Base-by-base conservation (phyloP, 2,329 filamentous ascomycete genomes). In the Zasmidium citrigriseum region DNA sequence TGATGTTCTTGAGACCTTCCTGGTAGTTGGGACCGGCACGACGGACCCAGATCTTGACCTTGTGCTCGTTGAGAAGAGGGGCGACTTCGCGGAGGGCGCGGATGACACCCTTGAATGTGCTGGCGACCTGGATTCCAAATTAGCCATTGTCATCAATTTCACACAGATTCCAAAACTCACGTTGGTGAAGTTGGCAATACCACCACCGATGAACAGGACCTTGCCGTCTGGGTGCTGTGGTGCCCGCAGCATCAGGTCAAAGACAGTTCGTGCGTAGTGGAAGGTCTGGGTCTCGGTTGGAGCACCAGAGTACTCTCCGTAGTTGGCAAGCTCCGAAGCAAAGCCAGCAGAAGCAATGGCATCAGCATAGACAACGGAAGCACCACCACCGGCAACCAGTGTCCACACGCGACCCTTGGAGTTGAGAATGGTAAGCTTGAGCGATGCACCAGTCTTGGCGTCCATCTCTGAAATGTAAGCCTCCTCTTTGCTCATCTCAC, bases 171-270 rank as follows among this genome's bases (percentile, higher is more conserved):
- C 44, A 20, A 46, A 29, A 72, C 75, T 72, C 72, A 80, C 95
- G 82, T 98, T 99, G 84, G 95, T 99, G 84, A 99, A 99, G 89
- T 99, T 99, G 85, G 95, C 95, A 85, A 99, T 99, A 86, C 95
- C 95, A 82, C 95, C 95, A 78, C 95, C 95, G 68, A 99, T 98
- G 86, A 99, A 99, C 67, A 99, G 89, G 54, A 99, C 91, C 86
- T 98, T 99, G 83, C 95, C 95, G 73, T 97, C 89, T 62, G 90
- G 85, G 78, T 86, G 83, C 75, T 86, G 78, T 59, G 95, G 93
- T 56, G 93, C 89, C 68, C 95, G 91, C 70, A 99, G 89, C 91
- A 99, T 96, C 65, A 99, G 87, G 77, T 99, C 95, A 64, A 99
- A 85, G 65, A 99, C 91, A 25, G 95, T 99, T 73, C 90, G 90